Percentiles rank a stretch among this genome's conserved stretches.
Conservation (phyloP, 108 stramenopile genomes). For the Aurantiochytrium sp. region DNA sequence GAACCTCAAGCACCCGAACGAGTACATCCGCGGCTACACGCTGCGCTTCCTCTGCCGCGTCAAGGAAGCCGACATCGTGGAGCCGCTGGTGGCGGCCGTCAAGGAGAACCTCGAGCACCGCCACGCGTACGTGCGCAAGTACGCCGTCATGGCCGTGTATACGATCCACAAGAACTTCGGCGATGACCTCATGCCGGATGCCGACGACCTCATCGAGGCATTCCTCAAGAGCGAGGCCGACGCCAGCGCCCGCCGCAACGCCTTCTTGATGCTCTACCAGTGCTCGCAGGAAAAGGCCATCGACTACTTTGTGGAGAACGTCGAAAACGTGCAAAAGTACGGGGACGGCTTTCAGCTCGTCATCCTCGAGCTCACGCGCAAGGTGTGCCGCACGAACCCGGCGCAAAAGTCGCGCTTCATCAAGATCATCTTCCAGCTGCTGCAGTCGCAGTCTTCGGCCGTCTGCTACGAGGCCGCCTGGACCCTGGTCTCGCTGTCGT, state of each 20-base stretch:
- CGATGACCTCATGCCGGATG: conserved; percentile 87
- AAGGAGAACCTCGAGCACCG: conserved; percentile 91
- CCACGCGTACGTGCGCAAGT: conserved; percentile 94
- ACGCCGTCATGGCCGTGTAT: conserved; percentile 89
- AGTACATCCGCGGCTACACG: conserved; percentile 96
- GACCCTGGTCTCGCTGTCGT: conserved; percentile 93
- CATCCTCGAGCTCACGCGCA: conserved; percentile 91
- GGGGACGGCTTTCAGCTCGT: conserved; percentile 92
- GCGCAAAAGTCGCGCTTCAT: conserved; percentile 95
- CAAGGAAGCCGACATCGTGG: conserved; percentile 92
- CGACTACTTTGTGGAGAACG: conserved; percentile 86
- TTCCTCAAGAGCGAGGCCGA: conserved; percentile 84
- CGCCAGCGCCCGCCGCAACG: conserved; percentile 85
- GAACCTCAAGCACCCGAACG: conserved; percentile 97
- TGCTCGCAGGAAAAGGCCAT: conserved; percentile 86
- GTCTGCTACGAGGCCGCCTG: conserved; percentile 98
- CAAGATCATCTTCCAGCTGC: conserved; percentile 84
- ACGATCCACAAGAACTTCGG: conserved; percentile 70
- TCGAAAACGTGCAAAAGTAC: conserved; percentile 81
- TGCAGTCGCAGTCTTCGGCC: conserved; percentile 78
- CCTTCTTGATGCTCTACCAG: conserved; percentile 97
- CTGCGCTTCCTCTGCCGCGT: conserved; percentile 96
- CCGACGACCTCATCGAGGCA: conserved; percentile 82
- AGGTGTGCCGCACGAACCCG: conserved; percentile 91
- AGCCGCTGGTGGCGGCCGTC: conserved; percentile 87